Evolutionary conservation across 257 asterid genomes (phyloP).

Genomic region (Salvia rosmarinus): DNA sequence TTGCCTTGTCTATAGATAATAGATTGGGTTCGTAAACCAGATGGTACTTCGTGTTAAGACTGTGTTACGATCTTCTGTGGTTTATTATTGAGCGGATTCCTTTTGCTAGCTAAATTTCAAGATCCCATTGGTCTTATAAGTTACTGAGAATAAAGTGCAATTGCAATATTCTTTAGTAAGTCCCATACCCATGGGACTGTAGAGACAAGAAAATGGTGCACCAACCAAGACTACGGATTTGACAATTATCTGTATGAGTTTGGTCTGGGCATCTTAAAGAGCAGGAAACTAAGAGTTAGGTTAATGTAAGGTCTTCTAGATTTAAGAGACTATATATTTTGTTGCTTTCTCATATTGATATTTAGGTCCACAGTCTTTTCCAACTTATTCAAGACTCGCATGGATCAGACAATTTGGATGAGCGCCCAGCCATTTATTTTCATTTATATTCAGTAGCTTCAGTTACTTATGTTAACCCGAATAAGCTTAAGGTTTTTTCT

Average conservation of each 20-base stretch:
- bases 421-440: constrained; percentile 16
- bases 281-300: not conserved
- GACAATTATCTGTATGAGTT: not conserved
- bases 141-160: not conserved
- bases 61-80: not conserved
- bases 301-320: not conserved
- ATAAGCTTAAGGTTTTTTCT: constrained; percentile 20
- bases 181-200: not conserved
- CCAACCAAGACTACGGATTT: not conserved
- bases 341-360: constrained; percentile 22
- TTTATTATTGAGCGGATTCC: not conserved
- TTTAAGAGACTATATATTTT: not conserved
- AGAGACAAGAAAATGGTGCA: not conserved
- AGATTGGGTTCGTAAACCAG: not conserved
- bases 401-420: constrained; percentile 24
- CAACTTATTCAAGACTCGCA: constrained; percentile 4
- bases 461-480: constrained; percentile 9
- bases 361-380: constrained; percentile 11
- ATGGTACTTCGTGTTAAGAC: not conserved
- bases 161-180: not conserved
- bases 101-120: not conserved
- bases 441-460: not conserved
- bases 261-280: not conserved
- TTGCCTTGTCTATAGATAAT: not conserved
- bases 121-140: not conserved